These are phyloP conservation scores for Thelonectria blattea DNA, from an alignment of 2,329 filamentous ascomycete species.

Conservation along the genomic window DNA sequence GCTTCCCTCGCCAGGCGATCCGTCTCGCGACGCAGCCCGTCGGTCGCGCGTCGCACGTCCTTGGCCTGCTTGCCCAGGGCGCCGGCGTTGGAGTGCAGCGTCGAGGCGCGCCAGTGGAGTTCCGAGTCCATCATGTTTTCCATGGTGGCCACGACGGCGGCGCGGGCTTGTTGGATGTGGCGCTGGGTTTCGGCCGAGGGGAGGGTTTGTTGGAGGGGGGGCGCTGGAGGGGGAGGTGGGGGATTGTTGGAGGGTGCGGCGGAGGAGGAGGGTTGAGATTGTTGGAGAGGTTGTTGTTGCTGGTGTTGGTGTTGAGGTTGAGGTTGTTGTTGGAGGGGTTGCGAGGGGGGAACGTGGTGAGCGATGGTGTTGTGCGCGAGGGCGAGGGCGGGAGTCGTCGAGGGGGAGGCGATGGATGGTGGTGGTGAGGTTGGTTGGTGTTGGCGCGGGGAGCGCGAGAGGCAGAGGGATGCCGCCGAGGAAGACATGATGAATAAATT, in stretches of 20 bases:
- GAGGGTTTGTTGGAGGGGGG: constrained; percentile 44
- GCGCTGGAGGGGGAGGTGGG: constrained; percentile 22
- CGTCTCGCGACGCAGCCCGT: constrained; percentile 65
- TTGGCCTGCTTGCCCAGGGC: constrained; percentile 72
- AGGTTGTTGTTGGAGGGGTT: too few relatives aligned
- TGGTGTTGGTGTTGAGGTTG: too few relatives aligned
- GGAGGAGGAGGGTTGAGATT: constrained; percentile 2
- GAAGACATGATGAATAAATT: constrained; percentile 12
- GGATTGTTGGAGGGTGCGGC: constrained; percentile 18
- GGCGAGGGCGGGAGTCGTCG: constrained; percentile 25
- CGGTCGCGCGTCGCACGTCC: constrained; percentile 66
- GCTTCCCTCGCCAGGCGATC: constrained; percentile 70
- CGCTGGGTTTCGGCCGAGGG: constrained; percentile 52
- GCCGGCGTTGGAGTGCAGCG: constrained; percentile 72
- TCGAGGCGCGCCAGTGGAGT: constrained; percentile 69
- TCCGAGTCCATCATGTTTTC: constrained; percentile 73
- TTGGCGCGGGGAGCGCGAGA: constrained; percentile 28
- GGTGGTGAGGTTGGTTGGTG: constrained; percentile 36
- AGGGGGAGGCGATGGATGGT: constrained; percentile 33
- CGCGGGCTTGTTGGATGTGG: constrained; percentile 62
- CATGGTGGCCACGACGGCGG: constrained; percentile 66
- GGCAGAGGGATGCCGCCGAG: constrained; percentile 27
- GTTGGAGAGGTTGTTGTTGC: too few relatives aligned
- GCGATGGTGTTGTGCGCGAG: constrained; percentile 28
- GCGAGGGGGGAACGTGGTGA: constrained; percentile 11